phyloP scores from a whole-genome alignment of 177 flowering plant species.

The Vitis hybrid region DNA sequence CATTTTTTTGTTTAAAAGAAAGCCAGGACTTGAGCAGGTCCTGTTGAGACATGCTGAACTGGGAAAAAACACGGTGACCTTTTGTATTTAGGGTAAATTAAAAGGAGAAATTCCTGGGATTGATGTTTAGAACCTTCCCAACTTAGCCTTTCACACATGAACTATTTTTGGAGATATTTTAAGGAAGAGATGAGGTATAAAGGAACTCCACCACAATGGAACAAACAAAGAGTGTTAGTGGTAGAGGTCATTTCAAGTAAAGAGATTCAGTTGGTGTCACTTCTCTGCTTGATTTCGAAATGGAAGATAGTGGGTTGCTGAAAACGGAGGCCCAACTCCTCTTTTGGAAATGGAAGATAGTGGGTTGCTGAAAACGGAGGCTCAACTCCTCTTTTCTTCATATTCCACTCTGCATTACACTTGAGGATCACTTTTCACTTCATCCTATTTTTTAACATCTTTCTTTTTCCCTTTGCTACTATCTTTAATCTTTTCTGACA shows the following conservation, averaged over 20 bases:
- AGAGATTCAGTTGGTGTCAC: conserved; percentile 18
- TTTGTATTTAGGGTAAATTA: conserved; percentile 22
- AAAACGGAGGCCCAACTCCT: background rate
- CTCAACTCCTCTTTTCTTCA: conserved; percentile 1
- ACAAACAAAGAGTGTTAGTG: conserved; percentile 15
- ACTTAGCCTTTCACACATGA: conserved; percentile 2
- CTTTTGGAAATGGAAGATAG: conserved; percentile 6
- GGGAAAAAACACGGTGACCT: conserved; percentile 10
- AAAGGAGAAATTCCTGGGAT: conserved; percentile 13
- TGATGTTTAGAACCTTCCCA: conserved; percentile 24
- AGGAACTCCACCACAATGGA: conserved; percentile 31
- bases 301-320: conserved; percentile 10
- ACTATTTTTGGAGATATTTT: conserved; percentile 15
- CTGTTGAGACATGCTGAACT: conserved; percentile 13
- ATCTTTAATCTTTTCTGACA: no score
- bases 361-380: conserved; percentile 12
- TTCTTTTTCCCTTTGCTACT: background rate
- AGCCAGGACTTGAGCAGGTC: conserved; percentile 5
- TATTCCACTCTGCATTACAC: conserved; percentile 6
- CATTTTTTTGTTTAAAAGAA: background rate
- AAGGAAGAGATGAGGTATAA: conserved; percentile 24
- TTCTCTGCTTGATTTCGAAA: conserved; percentile 6
- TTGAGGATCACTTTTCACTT: background rate
- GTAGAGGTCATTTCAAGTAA: conserved; percentile 30
- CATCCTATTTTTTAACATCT: no score